Evolutionary conservation across 257 asterid genomes (phyloP).

Genomic region (Sherardia arvensis): DNA sequence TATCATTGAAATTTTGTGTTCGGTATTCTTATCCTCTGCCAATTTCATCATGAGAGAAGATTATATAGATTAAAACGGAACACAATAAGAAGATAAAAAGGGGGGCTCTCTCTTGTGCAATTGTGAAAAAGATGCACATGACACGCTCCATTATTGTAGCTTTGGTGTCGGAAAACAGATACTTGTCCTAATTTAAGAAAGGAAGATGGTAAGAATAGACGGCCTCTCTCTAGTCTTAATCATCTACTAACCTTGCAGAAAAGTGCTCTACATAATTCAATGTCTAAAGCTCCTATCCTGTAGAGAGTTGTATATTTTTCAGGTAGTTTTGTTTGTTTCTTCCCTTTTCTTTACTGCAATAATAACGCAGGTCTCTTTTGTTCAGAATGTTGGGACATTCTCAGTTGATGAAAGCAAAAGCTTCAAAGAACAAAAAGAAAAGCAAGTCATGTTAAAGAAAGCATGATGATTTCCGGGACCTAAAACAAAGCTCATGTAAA

Average conservation of each 20-base stretch:
- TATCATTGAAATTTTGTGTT: neutral
- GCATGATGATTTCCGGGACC: neutral
- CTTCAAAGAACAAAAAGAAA: neutral
- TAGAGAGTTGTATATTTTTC: no score
- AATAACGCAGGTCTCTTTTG: neutral
- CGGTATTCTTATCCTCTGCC: neutral
- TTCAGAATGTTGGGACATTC: neutral
- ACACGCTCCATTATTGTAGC: neutral
- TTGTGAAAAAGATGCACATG: slow-evolving; percentile 8
- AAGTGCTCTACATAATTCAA: neutral
- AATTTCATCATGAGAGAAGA: neutral
- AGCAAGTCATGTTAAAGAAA: neutral
- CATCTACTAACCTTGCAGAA: neutral
- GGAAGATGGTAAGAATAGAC: slow-evolving; percentile 2
- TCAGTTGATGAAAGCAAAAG: neutral
- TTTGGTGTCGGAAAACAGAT: slow-evolving; percentile 3
- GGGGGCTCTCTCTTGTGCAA: no score
- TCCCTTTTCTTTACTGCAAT: neutral
- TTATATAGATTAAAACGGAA: neutral
- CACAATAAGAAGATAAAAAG: neutral
- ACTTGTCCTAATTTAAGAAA: slow-evolving; percentile 3
- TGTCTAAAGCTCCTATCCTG: neutral
- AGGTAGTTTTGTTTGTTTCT: neutral
- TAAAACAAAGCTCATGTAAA: neutral
- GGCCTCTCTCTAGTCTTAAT: slow-evolving; percentile 8